phyloP scores from a whole-genome alignment of 257 asterid genomes.

The Plantago elongata region DNA sequence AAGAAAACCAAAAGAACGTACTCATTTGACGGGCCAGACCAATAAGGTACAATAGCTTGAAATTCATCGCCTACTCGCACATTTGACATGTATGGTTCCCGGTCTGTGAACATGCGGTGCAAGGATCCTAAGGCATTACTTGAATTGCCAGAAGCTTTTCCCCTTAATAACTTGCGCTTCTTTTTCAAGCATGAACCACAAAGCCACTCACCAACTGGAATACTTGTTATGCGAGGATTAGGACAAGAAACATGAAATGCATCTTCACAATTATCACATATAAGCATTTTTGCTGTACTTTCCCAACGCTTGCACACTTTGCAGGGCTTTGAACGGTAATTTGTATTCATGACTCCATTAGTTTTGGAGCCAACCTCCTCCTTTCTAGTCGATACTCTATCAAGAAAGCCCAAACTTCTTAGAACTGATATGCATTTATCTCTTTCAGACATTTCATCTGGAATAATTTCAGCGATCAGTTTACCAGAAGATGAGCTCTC shows the following conservation, averaged over 20 bases:
- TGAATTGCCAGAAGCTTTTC: conserved; percentile 39
- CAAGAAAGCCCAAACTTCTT: conserved; percentile 52
- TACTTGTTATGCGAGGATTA: conserved; percentile 43
- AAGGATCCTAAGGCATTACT: conserved; percentile 49
- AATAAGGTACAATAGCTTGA: conserved; percentile 76
- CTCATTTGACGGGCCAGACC: conserved; percentile 60
- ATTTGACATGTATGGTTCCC: conserved; percentile 46
- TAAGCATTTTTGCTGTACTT: conserved; percentile 50
- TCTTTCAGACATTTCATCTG: conserved; percentile 53
- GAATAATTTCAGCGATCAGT: conserved; percentile 28
- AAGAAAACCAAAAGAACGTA: conserved; percentile 40
- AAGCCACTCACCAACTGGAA: conserved; percentile 72
- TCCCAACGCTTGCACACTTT: conserved; percentile 48
- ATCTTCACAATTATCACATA: conserved; percentile 76
- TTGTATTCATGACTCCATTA: conserved; percentile 16
- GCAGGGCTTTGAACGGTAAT: conserved; percentile 52
- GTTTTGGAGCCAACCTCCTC: conserved; percentile 28
- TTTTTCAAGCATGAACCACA: conserved; percentile 70
- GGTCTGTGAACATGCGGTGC: conserved; percentile 52
- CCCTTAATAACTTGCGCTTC: conserved; percentile 52
- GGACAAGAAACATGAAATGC: conserved; percentile 77
- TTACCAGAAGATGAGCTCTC: conserved; percentile 58
- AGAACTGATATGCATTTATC: conserved; percentile 60
- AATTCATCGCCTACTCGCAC: conserved; percentile 64
- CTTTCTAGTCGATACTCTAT: conserved; percentile 21